Evolutionary conservation across 371 early-diverging fungal species (phyloP), one percentile per base, ranked within the genome.

Genomic region (Saksenaea oblongispora): DNA sequence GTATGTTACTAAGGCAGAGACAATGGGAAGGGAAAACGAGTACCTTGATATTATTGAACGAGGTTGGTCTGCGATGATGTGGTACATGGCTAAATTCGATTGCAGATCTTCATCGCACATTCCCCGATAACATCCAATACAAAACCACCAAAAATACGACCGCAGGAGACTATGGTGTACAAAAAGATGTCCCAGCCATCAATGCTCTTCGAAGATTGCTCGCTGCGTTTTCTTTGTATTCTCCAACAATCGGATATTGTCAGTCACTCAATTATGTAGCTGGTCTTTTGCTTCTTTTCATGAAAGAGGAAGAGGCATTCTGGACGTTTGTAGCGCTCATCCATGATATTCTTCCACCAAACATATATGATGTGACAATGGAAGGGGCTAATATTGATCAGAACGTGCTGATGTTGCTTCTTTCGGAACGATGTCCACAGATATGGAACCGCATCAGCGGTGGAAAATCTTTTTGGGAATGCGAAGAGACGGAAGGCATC

Each of bases 241-340:
- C 79, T 8, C 86, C 89, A 17, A 67, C 84, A n/a, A 91, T 93
- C 54, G 95, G 95, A 5, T 95, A 95, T 72, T 92, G 93, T 72
- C 95, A 95, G 63, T 88, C 91, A 3, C 85, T 95, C 63, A 95
- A 93, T 64, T 93, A 90, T 56, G 84, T 95, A 62, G 94, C 83
- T 7, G 95, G 91, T n/a, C 74, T 92, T 63, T 71, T 95, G 4
- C 72, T 95, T 7, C 73, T 95, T 2, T 89, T 92, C 59, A 87
- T 91, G 85, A 73, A 84, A 9, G 79, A 86, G 39, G 95, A 95
- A 56, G 83, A 88, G 22, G 88, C 90, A 4, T 95, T 94, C 67
- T 95, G 93, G 93, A 89, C 86, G 28, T 79, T 95, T 56, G 87
- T 91, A 0, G 83, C 84, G 9, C 76, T 89, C 15, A 84, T 90